A percentile compares a stretch with the other conserved stretches of the same genome.
Conservation (phyloP, 2,329 filamentous ascomycete genomes). For the Westerdykella ornata region DNA sequence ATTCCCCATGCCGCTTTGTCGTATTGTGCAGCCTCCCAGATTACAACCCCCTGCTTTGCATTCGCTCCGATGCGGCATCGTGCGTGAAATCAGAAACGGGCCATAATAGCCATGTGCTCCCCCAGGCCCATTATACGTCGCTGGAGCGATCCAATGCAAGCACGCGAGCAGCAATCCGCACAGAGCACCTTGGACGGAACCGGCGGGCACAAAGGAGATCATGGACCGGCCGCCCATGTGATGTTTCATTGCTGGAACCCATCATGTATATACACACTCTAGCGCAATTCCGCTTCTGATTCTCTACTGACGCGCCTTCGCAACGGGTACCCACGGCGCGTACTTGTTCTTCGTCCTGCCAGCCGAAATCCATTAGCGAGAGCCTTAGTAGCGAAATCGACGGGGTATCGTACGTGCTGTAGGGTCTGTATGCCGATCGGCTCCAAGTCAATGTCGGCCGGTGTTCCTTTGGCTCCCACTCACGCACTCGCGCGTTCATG, state of each 20-base stretch:
- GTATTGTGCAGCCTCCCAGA: too few relatives aligned
- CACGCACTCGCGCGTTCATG: slow-evolving; percentile 58
- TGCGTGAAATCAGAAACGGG: too few relatives aligned
- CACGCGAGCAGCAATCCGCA: too few relatives aligned
- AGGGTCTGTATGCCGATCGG: slow-evolving; percentile 80
- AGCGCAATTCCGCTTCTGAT: slow-evolving; percentile 2
- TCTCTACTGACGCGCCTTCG: slow-evolving; percentile 37
- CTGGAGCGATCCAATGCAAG: too few relatives aligned
- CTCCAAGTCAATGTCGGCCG: slow-evolving; percentile 68
- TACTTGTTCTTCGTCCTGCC: slow-evolving; percentile 47
- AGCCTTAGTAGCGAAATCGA: not conserved
- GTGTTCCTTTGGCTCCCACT: slow-evolving; percentile 71
- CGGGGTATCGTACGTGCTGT: slow-evolving; percentile 71
- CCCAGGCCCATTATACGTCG: too few relatives aligned
- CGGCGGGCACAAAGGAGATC: too few relatives aligned
- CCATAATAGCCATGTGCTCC: too few relatives aligned
- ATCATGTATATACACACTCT: slow-evolving; percentile 8
- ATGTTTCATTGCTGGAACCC: not conserved
- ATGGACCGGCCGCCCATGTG: too few relatives aligned
- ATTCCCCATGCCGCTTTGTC: too few relatives aligned
- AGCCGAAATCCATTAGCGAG: slow-evolving; percentile 6
- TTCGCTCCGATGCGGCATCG: too few relatives aligned
- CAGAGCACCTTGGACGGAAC: too few relatives aligned
- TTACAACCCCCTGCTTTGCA: too few relatives aligned
- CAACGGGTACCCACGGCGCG: slow-evolving; percentile 43